A percentile compares a stretch with the other conserved stretches of the same genome.
Conservation (phyloP, 108 stramenopile species). For the Cyclostephanos invisitatus region DNA sequence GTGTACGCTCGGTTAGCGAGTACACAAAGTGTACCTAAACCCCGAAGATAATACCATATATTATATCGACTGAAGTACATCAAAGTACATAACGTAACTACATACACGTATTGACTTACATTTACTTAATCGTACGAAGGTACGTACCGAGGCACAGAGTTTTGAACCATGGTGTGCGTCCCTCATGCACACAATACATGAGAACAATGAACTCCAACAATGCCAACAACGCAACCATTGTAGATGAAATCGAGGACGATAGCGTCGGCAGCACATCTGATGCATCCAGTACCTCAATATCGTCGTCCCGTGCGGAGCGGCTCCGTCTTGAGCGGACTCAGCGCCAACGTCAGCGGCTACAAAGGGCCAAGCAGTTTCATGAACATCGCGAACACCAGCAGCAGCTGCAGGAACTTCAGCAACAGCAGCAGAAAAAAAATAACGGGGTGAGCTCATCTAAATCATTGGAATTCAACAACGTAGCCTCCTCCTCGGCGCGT, state of each 20-base stretch:
- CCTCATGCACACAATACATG: too few species aligned
- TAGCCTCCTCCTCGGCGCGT: background rate
- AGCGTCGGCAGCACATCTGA: slow-evolving; percentile 15
- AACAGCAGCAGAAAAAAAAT: slow-evolving; percentile 11
- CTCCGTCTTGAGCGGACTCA: slow-evolving; percentile 40
- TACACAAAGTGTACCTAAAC: too few species aligned
- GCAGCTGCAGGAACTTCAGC: slow-evolving; percentile 11
- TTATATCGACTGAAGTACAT: too few species aligned
- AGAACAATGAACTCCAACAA: slow-evolving; percentile 4
- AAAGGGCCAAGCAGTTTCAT: slow-evolving; percentile 42
- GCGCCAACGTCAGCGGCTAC: slow-evolving; percentile 42
- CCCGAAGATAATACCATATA: too few species aligned
- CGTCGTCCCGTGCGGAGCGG: slow-evolving; percentile 33
- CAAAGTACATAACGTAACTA: too few species aligned
- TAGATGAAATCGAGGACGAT: slow-evolving; percentile 23
- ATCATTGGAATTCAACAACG: background rate
- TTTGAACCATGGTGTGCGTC: too few species aligned
- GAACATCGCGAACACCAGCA: slow-evolving; percentile 31
- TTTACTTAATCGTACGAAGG: too few species aligned
- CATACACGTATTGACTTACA: too few species aligned
- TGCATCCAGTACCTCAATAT: slow-evolving; percentile 10
- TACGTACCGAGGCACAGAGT: too few species aligned
- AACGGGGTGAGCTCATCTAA: background rate
- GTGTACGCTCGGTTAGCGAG: too few species aligned
- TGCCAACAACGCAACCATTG: background rate